Evolutionary conservation across 2,329 filamentous ascomycete species (phyloP).

Genomic region (Mycosphaerella sp.): DNA sequence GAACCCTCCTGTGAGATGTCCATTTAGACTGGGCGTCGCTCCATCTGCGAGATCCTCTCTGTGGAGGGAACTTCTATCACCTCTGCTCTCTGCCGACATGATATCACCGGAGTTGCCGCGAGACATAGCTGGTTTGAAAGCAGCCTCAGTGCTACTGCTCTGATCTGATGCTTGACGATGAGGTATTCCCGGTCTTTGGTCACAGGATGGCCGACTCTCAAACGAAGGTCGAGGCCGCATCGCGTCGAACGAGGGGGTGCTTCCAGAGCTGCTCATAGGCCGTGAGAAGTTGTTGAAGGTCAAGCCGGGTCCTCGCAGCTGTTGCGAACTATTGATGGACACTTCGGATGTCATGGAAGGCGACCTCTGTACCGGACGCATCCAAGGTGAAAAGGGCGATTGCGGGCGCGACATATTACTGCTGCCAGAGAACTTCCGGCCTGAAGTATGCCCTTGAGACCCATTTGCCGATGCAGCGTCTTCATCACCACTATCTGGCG

Average conservation of each 20-base stretch:
- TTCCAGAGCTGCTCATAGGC: conserved; percentile 66
- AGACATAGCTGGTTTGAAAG: conserved; percentile 23
- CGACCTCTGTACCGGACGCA: conserved; percentile 62
- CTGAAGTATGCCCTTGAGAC: conserved; percentile 55
- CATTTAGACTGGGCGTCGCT: conserved; percentile 13
- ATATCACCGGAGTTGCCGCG: conserved; percentile 39
- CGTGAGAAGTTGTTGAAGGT: conserved; percentile 73
- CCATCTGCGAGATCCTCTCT: conserved; percentile 3
- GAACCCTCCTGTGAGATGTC: conserved; percentile 3
- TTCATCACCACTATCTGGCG: conserved; percentile 55
- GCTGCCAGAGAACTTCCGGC: conserved; percentile 72
- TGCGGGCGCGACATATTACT: conserved; percentile 56
- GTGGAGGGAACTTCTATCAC: conserved; percentile 2
- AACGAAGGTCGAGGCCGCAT: conserved; percentile 33
- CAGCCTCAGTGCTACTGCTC: conserved; percentile 26
- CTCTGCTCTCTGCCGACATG: conserved; percentile 4
- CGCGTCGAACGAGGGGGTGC: conserved; percentile 33
- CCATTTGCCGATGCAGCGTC: conserved; percentile 54
- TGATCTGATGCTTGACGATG: conserved; percentile 24
- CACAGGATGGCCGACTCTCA: conserved; percentile 30
- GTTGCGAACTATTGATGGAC: conserved; percentile 52
- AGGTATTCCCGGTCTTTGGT: conserved; percentile 21
- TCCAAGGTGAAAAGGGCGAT: conserved; percentile 59
- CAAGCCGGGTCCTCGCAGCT: conserved; percentile 15
- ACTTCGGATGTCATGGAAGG: conserved; percentile 80